These are phyloP conservation scores for Rhizopus delemar DNA, from an alignment of 371 early-diverging fungal species.

Conservation along the genomic window DNA sequence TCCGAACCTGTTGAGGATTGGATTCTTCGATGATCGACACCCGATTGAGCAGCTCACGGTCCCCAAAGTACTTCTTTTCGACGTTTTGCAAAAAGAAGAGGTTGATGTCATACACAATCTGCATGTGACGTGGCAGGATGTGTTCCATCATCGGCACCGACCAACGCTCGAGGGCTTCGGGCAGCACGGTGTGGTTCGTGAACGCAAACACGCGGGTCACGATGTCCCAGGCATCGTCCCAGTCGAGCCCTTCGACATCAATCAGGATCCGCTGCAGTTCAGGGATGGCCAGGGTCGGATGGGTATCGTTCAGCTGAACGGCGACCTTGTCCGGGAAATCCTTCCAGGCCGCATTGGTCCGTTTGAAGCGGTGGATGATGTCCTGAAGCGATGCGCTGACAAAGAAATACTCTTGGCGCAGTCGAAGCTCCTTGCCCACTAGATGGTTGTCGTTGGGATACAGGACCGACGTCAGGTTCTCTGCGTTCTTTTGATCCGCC, in stretches of 20 bases:
- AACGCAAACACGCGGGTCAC: slow-evolving; percentile 87
- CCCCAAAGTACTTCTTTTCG: slow-evolving; percentile 77
- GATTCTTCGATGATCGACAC: slow-evolving; percentile 91
- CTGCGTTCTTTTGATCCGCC: slow-evolving; percentile 86
- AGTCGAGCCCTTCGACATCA: slow-evolving; percentile 82
- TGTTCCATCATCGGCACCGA: slow-evolving; percentile 86
- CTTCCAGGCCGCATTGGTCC: slow-evolving; percentile 74
- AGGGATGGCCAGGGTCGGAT: slow-evolving; percentile 81
- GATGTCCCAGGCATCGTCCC: slow-evolving; percentile 94
- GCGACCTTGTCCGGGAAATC: slow-evolving; percentile 90
- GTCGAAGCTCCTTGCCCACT: slow-evolving; percentile 89
- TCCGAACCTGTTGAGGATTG: slow-evolving; percentile 85
- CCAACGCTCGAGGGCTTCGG: slow-evolving; percentile 95
- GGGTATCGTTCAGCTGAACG: slow-evolving; percentile 91
- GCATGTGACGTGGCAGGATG: slow-evolving; percentile 89
- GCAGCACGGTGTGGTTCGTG: slow-evolving; percentile 96
- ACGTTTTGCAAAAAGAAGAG: slow-evolving; percentile 92
- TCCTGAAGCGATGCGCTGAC: slow-evolving; percentile 86
- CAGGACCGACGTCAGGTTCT: slow-evolving; percentile 86
- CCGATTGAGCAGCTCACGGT: slow-evolving; percentile 82
- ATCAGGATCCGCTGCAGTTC: slow-evolving; percentile 89
- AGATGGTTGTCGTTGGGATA: slow-evolving; percentile 95
- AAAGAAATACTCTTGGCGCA: slow-evolving; percentile 95
- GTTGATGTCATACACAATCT: slow-evolving; percentile 94
- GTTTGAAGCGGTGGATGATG: slow-evolving; percentile 89